These are phyloP conservation scores for Gossypium stocksii DNA, from an alignment of 345 rosid species.

Conservation along the genomic window DNA sequence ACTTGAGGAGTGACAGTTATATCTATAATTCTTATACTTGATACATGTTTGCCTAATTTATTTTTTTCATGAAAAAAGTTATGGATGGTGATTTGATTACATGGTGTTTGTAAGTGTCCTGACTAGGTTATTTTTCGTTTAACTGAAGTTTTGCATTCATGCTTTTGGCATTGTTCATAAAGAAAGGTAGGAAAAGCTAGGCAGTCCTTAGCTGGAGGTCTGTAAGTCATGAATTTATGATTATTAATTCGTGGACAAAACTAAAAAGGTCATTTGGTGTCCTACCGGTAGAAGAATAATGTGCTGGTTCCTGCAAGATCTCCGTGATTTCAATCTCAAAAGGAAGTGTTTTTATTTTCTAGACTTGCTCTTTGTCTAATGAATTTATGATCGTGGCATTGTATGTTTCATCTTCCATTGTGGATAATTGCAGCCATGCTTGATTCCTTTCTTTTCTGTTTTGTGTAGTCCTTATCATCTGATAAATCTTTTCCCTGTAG, in stretches of 20 bases:
- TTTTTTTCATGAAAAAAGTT: neutral
- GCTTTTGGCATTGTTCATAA: slow-evolving; percentile 8
- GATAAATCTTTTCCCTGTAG: neutral
- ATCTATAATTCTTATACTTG: neutral
- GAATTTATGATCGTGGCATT: neutral
- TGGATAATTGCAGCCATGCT: neutral
- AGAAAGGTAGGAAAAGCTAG: slow-evolving; percentile 1
- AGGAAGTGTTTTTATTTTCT: neutral
- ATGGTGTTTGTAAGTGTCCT: neutral
- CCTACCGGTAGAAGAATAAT: neutral
- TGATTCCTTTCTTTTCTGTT: slow-evolving; percentile 1
- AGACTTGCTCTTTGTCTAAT: neutral
- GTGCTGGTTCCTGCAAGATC: neutral
- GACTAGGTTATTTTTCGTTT: neutral
- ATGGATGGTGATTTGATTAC: neutral
- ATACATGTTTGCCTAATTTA: neutral
- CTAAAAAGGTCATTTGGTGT: neutral
- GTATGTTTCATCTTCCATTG: neutral
- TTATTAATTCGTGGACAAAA: neutral
- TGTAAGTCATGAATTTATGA: neutral
- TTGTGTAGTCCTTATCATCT: neutral
- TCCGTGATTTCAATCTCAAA: neutral
- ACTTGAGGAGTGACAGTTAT: neutral
- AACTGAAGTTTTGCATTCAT: neutral
- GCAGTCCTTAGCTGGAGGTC: neutral